These are phyloP conservation scores for Pleomassaria siparia DNA, from an alignment of 2,329 filamentous ascomycete species.

Conservation along the genomic window DNA sequence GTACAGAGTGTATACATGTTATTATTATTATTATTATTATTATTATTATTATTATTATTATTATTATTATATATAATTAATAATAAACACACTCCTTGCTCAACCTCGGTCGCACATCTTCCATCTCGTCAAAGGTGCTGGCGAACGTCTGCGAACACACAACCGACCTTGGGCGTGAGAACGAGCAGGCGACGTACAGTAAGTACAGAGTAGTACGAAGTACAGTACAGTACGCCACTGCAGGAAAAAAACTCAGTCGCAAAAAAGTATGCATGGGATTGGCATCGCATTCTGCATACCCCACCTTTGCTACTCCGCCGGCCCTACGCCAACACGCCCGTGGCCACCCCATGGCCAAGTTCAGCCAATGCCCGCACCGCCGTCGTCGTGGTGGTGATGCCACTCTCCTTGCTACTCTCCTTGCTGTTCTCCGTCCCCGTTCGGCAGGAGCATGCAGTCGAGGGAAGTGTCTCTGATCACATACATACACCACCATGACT, in stretches of 20 bases:
- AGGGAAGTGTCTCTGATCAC: constrained; percentile 21
- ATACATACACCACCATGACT: constrained; percentile 14
- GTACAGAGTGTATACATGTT: no score
- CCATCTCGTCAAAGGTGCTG: no score
- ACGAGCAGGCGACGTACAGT: constrained; percentile 13
- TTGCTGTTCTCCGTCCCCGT: constrained; percentile 14
- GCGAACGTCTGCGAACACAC: constrained; percentile 21
- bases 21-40: no score
- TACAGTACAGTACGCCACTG: constrained; percentile 19
- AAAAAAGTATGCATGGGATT: constrained; percentile 24
- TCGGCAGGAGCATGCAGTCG: constrained; percentile 23
- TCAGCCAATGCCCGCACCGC: constrained; percentile 14
- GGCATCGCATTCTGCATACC: constrained; percentile 21
- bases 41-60: no score
- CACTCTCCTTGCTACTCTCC: no score
- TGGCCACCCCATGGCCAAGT: constrained; percentile 12
- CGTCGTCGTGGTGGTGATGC: no score
- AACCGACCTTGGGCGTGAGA: constrained; percentile 21
- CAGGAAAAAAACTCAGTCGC: constrained; percentile 17
- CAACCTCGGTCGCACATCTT: neutral
- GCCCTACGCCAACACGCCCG: constrained; percentile 7
- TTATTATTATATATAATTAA: no score
- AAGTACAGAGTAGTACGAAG: neutral
- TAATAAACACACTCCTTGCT: no score
- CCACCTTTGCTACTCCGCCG: constrained; percentile 18